phyloP scores from a whole-genome alignment of 2,329 filamentous ascomycete species.

The Hortaea sp. region DNA sequence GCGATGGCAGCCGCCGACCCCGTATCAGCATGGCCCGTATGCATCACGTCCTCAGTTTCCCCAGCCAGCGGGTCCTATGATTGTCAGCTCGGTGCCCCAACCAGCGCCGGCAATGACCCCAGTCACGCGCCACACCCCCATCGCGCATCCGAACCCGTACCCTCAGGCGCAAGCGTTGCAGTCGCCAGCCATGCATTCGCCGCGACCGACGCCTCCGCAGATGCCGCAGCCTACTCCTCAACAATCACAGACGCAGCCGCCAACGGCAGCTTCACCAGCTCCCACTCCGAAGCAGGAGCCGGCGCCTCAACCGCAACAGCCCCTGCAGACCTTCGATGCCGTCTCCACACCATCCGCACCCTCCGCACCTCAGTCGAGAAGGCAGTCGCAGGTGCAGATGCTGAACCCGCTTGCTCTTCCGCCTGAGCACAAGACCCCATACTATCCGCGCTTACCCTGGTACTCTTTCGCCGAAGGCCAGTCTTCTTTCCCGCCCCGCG shows the following conservation, averaged over 20 bases:
- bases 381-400: conserved; percentile 8
- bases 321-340: neutral
- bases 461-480: conserved; percentile 42
- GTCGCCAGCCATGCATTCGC: conserved; percentile 4
- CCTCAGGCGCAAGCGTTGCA: conserved; percentile 37
- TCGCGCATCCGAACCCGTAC: conserved; percentile 14
- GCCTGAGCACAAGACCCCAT: conserved; percentile 30
- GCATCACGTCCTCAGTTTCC: conserved; percentile 25
- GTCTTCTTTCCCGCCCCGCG: conserved; percentile 43
- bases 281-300: conserved; percentile 9
- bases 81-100: conserved; percentile 31
- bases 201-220: conserved; percentile 22
- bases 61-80: conserved; percentile 30
- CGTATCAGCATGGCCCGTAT: conserved; percentile 29
- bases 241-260: conserved; percentile 5
- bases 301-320: neutral
- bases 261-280: conserved; percentile 13
- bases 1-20: conserved; percentile 27
- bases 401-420: conserved; percentile 9
- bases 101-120: neutral
- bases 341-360: neutral
- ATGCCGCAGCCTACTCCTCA: conserved; percentile 4
- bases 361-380: conserved; percentile 8
- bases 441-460: conserved; percentile 50
- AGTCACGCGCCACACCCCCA: neutral